These are phyloP conservation scores for Penicillium carneum DNA, from an alignment of 2,329 filamentous ascomycete genomes.

Conservation along the genomic window DNA sequence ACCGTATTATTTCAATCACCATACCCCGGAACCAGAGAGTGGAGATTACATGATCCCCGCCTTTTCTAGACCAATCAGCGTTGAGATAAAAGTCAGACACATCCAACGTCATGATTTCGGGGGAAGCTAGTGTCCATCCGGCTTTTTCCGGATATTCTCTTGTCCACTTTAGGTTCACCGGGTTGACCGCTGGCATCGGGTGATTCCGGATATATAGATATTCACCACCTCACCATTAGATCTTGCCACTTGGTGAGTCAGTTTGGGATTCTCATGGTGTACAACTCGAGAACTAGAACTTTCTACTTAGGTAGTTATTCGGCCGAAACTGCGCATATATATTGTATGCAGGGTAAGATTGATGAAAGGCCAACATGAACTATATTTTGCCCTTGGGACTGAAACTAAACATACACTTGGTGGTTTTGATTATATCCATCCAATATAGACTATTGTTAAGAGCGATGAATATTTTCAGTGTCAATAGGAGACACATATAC, in stretches of 20 bases:
- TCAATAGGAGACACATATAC: neutral
- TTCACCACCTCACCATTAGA: no score
- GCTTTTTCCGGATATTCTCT: constrained; percentile 35
- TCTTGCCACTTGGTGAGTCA: no score
- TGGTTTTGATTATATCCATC: neutral
- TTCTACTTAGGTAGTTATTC: neutral
- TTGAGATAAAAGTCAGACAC: constrained; percentile 19
- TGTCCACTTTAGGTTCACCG: constrained; percentile 48
- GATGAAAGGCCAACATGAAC: neutral
- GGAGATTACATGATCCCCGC: constrained; percentile 38
- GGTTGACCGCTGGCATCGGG: constrained; percentile 32
- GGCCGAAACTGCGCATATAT: neutral
- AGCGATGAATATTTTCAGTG: neutral
- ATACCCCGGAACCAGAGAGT: constrained; percentile 5
- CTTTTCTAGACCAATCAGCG: constrained; percentile 26
- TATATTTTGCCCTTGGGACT: neutral
- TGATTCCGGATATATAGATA: constrained; percentile 22
- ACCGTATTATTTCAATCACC: neutral
- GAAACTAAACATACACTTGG: neutral
- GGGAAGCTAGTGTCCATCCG: constrained; percentile 24
- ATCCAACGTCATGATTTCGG: constrained; percentile 3
- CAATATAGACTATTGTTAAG: neutral
- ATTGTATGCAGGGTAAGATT: neutral
- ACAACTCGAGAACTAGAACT: neutral
- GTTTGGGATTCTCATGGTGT: neutral